Evolutionary conservation across 1,284 basidiomycete genomes (phyloP).

Genomic region (Apiotrichum veenhuisii): DNA sequence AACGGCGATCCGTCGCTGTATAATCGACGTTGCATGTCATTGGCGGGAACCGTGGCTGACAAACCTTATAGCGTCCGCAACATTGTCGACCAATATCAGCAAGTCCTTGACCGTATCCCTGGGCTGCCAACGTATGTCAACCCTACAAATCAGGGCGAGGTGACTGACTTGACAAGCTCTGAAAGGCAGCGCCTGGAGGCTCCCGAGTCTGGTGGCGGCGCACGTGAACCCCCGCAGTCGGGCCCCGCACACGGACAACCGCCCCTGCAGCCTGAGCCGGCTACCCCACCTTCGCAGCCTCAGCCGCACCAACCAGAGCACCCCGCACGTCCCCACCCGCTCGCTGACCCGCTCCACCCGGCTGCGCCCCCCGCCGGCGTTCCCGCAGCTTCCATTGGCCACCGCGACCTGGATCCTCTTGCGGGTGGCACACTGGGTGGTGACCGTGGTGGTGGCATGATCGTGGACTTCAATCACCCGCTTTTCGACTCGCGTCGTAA

Average conservation of each 20-base stretch:
- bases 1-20: not conserved
- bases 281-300: constrained; percentile 3
- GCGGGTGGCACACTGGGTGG: constrained; percentile 23
- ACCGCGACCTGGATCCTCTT: constrained; percentile 54
- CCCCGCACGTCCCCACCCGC: constrained; percentile 25
- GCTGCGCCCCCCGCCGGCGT: constrained; percentile 11
- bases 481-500: constrained; percentile 47
- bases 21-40: not conserved
- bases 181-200: not conserved
- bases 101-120: constrained; percentile 48
- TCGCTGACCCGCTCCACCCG: constrained; percentile 22
- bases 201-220: not conserved
- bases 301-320: constrained; percentile 7
- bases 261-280: constrained; percentile 16
- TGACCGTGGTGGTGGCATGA: constrained; percentile 52
- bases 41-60: not conserved
- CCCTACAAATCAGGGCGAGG: not conserved
- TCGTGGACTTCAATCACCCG: constrained; percentile 55
- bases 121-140: constrained; percentile 32
- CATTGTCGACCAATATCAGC: constrained; percentile 48
- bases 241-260: constrained; percentile 9
- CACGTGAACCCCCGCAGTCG: constrained; percentile 20
- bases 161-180: constrained; percentile 7
- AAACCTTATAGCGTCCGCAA: constrained; percentile 38
- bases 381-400: constrained; percentile 49